Evolutionary conservation across 306 rosid species (phyloP).

Genomic region (Castanea crenata): DNA sequence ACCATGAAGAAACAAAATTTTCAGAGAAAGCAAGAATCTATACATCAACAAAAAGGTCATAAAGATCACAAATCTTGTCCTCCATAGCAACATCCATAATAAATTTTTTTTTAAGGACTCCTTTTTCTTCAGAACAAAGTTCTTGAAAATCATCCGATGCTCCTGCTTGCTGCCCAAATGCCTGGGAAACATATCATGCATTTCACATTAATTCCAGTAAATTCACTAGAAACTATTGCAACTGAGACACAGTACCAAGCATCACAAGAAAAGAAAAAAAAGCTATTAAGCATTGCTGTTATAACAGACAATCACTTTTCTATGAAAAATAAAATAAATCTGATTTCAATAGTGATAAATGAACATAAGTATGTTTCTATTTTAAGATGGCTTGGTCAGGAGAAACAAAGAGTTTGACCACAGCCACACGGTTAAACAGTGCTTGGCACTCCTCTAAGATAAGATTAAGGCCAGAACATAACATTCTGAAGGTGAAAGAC

Average conservation of each 20-base stretch:
- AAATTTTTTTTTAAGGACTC: constrained; percentile 52
- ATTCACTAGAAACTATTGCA: constrained; percentile 1
- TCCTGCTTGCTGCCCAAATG: constrained; percentile 61
- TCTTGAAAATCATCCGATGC: constrained; percentile 63
- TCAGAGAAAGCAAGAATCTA: constrained; percentile 25
- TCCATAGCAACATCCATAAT: constrained; percentile 79
- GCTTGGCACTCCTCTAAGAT: constrained; percentile 9
- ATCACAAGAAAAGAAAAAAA: constrained; percentile 6
- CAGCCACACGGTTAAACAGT: constrained; percentile 19
- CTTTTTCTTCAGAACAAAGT: constrained; percentile 61
- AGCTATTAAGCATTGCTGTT: constrained; percentile 7
- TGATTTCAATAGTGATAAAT: not conserved
- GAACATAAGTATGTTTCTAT: not conserved
- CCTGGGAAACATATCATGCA: constrained; percentile 38
- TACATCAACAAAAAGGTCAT: constrained; percentile 96
- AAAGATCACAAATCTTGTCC: constrained; percentile 98
- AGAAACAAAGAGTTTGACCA: constrained; percentile 9
- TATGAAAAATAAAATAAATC: constrained; percentile 1
- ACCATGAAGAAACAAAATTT: constrained; percentile 16
- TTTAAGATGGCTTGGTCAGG: not conserved
- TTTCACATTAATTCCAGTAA: constrained; percentile 20
- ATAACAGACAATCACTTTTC: constrained; percentile 18
- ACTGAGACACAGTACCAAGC: constrained; percentile 16
- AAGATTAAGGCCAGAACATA: not conserved
- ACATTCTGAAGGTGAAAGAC: constrained; percentile 4